Evolutionary conservation across 106 monocot species (phyloP).

Genomic region (Agapanthus africanus): DNA sequence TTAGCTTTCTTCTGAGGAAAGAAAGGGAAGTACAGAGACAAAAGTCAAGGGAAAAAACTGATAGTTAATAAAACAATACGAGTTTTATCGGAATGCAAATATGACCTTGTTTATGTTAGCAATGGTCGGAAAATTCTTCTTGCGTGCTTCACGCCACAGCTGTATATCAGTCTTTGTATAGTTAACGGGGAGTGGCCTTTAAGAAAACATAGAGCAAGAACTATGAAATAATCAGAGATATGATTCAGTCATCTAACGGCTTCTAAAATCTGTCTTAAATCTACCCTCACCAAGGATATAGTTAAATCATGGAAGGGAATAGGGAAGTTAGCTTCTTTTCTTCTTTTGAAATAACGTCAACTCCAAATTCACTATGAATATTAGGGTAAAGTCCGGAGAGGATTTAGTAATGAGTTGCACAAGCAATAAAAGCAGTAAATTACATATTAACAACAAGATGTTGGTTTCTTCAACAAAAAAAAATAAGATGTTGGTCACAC

Average conservation of each 20-base stretch:
- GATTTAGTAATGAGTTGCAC: no score
- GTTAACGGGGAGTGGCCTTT: conserved; percentile 26
- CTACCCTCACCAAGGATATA: background rate
- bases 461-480: no score
- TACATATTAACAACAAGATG: no score
- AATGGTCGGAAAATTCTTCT: conserved; percentile 69
- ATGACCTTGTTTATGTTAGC: conserved; percentile 48
- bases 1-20: conserved; percentile 39
- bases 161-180: conserved; percentile 63
- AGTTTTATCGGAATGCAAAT: background rate
- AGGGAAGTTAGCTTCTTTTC: no score
- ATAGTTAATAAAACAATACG: background rate
- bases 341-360: no score
- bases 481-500: no score
- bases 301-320: no score
- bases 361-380: no score
- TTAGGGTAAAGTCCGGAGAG: no score
- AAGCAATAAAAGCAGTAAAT: no score
- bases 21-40: background rate
- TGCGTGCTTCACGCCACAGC: conserved; percentile 81
- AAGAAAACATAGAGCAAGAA: conserved; percentile 13
- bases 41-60: background rate
- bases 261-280: background rate
- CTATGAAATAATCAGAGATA: background rate
- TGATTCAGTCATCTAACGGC: background rate